phyloP scores from a whole-genome alignment of 768 basidiomycete genomes.

The Agrocybe pediades region DNA sequence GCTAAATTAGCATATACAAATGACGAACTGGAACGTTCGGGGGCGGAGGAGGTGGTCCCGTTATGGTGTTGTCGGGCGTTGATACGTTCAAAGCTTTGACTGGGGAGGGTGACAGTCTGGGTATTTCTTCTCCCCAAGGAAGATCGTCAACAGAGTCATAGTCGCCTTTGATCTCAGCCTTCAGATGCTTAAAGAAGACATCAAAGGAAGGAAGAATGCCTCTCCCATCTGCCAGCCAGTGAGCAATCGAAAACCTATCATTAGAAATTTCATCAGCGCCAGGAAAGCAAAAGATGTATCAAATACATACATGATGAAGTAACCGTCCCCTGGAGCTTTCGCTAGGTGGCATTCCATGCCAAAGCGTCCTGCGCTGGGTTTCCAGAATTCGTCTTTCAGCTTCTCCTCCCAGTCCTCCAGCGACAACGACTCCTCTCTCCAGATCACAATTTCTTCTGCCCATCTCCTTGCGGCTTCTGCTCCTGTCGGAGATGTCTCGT shows the following conservation, averaged over 20 bases:
- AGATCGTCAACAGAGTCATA: neutral
- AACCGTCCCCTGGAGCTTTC: neutral
- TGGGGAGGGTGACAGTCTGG: neutral
- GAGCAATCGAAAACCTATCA: constrained; percentile 1
- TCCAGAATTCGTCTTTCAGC: neutral
- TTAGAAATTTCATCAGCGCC: neutral
- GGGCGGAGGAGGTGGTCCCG: neutral
- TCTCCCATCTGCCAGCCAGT: constrained; percentile 1
- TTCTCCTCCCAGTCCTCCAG: constrained; percentile 3
- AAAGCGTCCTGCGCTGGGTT: neutral
- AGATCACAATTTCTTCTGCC: neutral
- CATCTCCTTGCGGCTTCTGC: neutral
- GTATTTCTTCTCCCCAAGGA: constrained; percentile 3
- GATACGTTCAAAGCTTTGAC: neutral
- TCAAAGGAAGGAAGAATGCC: neutral
- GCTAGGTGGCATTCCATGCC: neutral
- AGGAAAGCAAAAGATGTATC: neutral
- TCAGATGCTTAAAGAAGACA: neutral
- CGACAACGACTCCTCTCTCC: neutral
- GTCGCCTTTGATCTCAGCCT: neutral
- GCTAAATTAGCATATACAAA: neutral
- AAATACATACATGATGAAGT: neutral
- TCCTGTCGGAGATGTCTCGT: neutral
- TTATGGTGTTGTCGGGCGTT: neutral
- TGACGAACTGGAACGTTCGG: neutral